Evolutionary conservation across 1,284 basidiomycete species (phyloP).

Genomic region (Leucoagaricus sp.): DNA sequence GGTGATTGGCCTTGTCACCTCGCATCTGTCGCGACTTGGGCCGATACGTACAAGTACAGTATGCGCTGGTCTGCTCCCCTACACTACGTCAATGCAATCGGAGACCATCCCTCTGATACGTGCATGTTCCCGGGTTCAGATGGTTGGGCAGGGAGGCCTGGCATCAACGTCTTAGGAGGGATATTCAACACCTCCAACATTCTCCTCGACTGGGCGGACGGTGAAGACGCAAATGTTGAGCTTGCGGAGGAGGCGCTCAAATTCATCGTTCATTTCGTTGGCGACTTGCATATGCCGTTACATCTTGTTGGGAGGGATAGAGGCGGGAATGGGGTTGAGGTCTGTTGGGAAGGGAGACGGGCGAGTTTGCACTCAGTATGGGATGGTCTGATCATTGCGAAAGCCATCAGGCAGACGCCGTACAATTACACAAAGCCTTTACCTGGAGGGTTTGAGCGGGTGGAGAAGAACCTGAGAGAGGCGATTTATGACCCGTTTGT

Average conservation of each 20-base stretch:
- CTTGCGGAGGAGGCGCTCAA: slow-evolving; percentile 70
- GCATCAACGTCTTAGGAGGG: slow-evolving; percentile 70
- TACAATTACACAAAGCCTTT: slow-evolving; percentile 16
- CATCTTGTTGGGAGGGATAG: slow-evolving; percentile 85
- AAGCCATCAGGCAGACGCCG: slow-evolving; percentile 14
- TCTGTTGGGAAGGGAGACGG: slow-evolving; percentile 14
- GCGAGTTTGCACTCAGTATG: slow-evolving; percentile 16
- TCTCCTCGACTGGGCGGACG: slow-evolving; percentile 27
- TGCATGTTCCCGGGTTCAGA: slow-evolving; percentile 76
- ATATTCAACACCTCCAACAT: slow-evolving; percentile 74
- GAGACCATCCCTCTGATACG: slow-evolving; percentile 74
- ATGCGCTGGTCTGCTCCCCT: slow-evolving; percentile 69
- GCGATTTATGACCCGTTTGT: slow-evolving; percentile 20
- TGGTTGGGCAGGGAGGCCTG: slow-evolving; percentile 67
- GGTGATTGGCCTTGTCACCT: slow-evolving; percentile 57
- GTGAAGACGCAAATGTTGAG: slow-evolving; percentile 24
- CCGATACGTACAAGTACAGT: slow-evolving; percentile 68
- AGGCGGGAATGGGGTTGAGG: slow-evolving; percentile 65
- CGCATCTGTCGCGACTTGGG: slow-evolving; percentile 85
- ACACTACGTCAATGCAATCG: slow-evolving; percentile 76
- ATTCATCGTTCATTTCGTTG: slow-evolving; percentile 89
- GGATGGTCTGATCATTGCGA: slow-evolving; percentile 17
- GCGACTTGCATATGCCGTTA: slow-evolving; percentile 90
- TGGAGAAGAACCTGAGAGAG: slow-evolving; percentile 13
- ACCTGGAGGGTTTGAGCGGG: slow-evolving; percentile 7